Conservation (phyloP, 129 eudicot genomes). For the Helianthus annuus region HanXRQr2.0-SUNRISE NC_035440.2:19697591-19698090, state of each 20-base stretch:
- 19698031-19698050: background rate
- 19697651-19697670: too few relatives aligned
- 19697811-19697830: background rate
- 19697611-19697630: too few relatives aligned
- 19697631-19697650: too few relatives aligned
- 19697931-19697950: background rate
- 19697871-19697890: background rate
- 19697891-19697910: background rate
- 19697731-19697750: background rate
- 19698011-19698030: background rate
- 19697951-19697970: background rate
- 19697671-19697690: too few relatives aligned
- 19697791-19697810: background rate
- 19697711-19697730: background rate
- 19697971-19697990: background rate
- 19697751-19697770: background rate
- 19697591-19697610: background rate
- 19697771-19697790: background rate
- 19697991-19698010: background rate
- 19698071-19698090: background rate
- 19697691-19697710: background rate
- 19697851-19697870: background rate
- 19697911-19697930: background rate
- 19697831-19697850: background rate
- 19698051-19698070: background rate